phyloP scores from a whole-genome alignment of 805 yeast species.

The Suhomyces sp. region DNA sequence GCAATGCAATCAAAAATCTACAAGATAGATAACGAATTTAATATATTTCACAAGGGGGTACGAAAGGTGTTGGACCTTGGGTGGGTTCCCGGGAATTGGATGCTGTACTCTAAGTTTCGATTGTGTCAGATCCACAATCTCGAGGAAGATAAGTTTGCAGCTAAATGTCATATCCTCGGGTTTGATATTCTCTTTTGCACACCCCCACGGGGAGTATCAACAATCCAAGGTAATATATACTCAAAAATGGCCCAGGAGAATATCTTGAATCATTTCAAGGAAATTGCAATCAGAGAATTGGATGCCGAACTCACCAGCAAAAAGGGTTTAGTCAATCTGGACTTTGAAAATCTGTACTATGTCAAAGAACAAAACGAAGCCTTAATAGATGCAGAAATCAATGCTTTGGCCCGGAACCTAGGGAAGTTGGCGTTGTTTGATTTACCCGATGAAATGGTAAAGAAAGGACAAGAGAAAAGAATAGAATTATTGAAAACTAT shows the following conservation, averaged over 20 bases:
- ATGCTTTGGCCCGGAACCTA: slow-evolving; percentile 12
- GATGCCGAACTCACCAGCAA: no score
- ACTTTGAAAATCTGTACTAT: slow-evolving; percentile 22
- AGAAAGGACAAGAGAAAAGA: slow-evolving; percentile 8
- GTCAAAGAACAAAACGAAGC: slow-evolving; percentile 27
- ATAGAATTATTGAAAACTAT: slow-evolving; percentile 2
- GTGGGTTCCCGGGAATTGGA: slow-evolving; percentile 44
- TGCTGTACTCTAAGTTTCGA: slow-evolving; percentile 26
- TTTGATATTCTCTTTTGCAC: slow-evolving; percentile 65
- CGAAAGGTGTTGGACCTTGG: slow-evolving; percentile 40
- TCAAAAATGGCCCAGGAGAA: slow-evolving; percentile 41
- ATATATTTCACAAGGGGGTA: slow-evolving; percentile 25
- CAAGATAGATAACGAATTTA: slow-evolving; percentile 28
- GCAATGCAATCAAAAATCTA: slow-evolving; percentile 25
- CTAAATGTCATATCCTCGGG: slow-evolving; percentile 37
- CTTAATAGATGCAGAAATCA: slow-evolving; percentile 21
- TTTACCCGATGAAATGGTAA: slow-evolving; percentile 6
- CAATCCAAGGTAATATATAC: slow-evolving; percentile 87
- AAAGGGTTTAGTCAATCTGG: slow-evolving; percentile 7
- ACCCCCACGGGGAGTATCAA: slow-evolving; percentile 78
- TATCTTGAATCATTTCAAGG: slow-evolving; percentile 28
- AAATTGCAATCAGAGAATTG: slow-evolving; percentile 20
- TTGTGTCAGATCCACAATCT: slow-evolving; percentile 31
- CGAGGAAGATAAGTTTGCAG: slow-evolving; percentile 25
- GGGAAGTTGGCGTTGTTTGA: slow-evolving; percentile 6